Evolutionary conservation across 805 yeast genomes (phyloP).

Genomic region (Hanseniaspora hatyaiensis): DNA sequence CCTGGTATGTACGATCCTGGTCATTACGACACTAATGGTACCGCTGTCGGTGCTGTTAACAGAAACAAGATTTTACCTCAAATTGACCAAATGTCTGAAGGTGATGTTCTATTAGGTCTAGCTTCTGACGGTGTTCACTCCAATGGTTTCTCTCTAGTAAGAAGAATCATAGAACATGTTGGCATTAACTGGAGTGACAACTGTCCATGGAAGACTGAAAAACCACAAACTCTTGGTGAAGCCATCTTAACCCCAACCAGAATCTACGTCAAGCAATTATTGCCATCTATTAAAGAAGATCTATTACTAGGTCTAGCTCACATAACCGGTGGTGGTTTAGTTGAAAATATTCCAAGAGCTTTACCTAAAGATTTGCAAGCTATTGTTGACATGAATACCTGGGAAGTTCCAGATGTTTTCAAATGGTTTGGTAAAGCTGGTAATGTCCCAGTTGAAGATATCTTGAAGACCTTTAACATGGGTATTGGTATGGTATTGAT

Average conservation of each 20-base stretch:
- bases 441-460: slow-evolving; percentile 72
- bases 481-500: slow-evolving; percentile 95
- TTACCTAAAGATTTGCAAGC: slow-evolving; percentile 75
- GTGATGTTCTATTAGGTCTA: slow-evolving; percentile 76
- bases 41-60: slow-evolving; percentile 92
- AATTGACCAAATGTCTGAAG: slow-evolving; percentile 52
- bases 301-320: slow-evolving; percentile 82
- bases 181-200: slow-evolving; percentile 57
- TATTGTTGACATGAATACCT: slow-evolving; percentile 58
- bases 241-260: slow-evolving; percentile 81
- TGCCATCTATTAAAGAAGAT: slow-evolving; percentile 58
- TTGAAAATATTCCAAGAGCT: slow-evolving; percentile 93
- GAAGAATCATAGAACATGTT: slow-evolving; percentile 74
- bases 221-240: slow-evolving; percentile 63
- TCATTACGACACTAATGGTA: slow-evolving; percentile 96
- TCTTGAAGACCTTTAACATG: slow-evolving; percentile 82
- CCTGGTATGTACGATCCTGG: slow-evolving; percentile 96
- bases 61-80: slow-evolving; percentile 66
- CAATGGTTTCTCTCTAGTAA: slow-evolving; percentile 87
- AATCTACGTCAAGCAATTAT: slow-evolving; percentile 83
- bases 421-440: slow-evolving; percentile 91
- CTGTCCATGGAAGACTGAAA: slow-evolving; percentile 69
- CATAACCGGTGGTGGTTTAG: slow-evolving; percentile 96
- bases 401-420: slow-evolving; percentile 84
- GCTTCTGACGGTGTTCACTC: slow-evolving; percentile 92